Conservation (phyloP, 192 early-diverging fungal genomes). For the Coemansia guatemalensis region DNA sequence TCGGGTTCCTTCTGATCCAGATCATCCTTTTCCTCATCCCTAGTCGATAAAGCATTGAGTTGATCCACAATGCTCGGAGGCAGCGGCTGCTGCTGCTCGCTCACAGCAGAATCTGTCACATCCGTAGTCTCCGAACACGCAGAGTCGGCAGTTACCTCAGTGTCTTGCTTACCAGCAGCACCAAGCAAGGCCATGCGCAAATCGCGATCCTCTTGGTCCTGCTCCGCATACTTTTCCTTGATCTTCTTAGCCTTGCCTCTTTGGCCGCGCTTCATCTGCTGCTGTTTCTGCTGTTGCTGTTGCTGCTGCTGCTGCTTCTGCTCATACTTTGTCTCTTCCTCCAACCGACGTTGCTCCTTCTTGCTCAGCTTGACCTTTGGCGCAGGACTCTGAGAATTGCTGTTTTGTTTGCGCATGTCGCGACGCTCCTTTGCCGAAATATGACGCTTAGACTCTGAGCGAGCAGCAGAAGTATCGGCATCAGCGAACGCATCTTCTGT, state of each 20-base stretch:
- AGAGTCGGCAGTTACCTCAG: slow-evolving; percentile 15
- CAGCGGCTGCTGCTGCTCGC: background rate
- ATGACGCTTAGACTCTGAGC: slow-evolving; percentile 24
- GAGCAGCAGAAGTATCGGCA: background rate
- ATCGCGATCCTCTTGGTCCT: slow-evolving; percentile 88
- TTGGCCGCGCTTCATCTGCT: slow-evolving; percentile 72
- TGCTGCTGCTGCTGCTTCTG: slow-evolving; percentile 21
- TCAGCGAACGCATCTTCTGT: slow-evolving; percentile 27
- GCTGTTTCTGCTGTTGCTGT: slow-evolving; percentile 34
- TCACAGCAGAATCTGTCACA: background rate
- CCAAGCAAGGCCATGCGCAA: slow-evolving; percentile 80
- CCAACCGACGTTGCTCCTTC: slow-evolving; percentile 36
- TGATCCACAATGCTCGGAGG: slow-evolving; percentile 31
- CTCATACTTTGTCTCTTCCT: slow-evolving; percentile 39
- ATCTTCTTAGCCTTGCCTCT: slow-evolving; percentile 87
- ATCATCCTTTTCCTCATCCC: background rate
- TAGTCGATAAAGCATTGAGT: slow-evolving; percentile 14
- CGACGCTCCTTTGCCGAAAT: slow-evolving; percentile 86
- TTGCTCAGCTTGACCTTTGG: slow-evolving; percentile 26
- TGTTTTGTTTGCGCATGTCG: slow-evolving; percentile 66
- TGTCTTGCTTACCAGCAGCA: slow-evolving; percentile 56
- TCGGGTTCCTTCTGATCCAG: background rate
- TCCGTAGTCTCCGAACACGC: background rate
- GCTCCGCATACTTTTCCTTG: slow-evolving; percentile 90
- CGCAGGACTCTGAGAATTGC: background rate